Conservation (phyloP, 2,329 filamentous ascomycete genomes). For the Diaporthe citrichinensis region DNA sequence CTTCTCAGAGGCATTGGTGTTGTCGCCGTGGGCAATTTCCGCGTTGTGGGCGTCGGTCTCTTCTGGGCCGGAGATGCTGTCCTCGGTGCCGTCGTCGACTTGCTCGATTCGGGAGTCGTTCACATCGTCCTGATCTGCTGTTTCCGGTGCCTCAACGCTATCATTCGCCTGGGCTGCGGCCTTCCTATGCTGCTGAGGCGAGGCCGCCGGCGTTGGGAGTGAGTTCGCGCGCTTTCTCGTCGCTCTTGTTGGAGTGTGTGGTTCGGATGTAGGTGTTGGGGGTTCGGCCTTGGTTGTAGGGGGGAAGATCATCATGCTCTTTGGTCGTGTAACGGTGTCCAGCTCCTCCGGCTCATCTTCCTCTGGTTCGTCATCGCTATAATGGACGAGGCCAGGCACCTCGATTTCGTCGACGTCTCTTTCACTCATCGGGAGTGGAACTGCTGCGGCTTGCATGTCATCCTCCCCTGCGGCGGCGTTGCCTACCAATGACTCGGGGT, state of each 20-base stretch:
- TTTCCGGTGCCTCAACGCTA: background rate
- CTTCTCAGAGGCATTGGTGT: conserved; percentile 67
- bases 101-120: background rate
- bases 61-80: background rate
- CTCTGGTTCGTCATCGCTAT: conserved; percentile 74
- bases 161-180: conserved; percentile 23
- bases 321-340: conserved; percentile 56
- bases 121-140: conserved; percentile 57
- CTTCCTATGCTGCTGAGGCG: conserved; percentile 41
- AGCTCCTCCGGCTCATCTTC: conserved; percentile 56
- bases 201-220: conserved; percentile 57
- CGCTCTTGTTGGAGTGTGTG: conserved; percentile 52
- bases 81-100: conserved; percentile 17
- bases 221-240: conserved; percentile 64
- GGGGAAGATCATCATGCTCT: conserved; percentile 59
- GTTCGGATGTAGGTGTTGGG: conserved; percentile 53
- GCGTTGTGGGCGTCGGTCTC: background rate
- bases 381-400: conserved; percentile 75
- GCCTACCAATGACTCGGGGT: conserved; percentile 37
- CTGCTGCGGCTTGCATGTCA: conserved; percentile 65
- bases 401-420: conserved; percentile 86
- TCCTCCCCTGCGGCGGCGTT: conserved; percentile 51
- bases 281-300: conserved; percentile 47
- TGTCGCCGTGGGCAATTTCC: conserved; percentile 50
- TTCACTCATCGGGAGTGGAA: conserved; percentile 77